Conservation (phyloP, 805 yeast genomes). For the Cyberlindnera mycetangii region DNA sequence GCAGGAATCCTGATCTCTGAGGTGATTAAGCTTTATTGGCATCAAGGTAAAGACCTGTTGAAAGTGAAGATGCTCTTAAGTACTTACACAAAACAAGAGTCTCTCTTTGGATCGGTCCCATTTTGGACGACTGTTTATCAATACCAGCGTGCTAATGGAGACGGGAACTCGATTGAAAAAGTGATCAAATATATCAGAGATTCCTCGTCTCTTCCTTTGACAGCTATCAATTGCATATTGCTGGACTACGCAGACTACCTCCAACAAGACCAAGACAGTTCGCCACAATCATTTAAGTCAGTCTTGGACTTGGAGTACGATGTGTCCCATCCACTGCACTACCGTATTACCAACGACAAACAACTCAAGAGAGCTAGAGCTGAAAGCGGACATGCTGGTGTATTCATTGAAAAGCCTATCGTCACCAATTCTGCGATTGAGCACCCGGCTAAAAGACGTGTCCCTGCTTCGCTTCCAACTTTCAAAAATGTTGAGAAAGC, state of each 20-base stretch:
- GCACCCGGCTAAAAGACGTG: constrained; percentile 11
- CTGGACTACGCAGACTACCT: constrained; percentile 38
- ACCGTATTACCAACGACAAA: constrained; percentile 16
- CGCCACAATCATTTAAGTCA: constrained; percentile 4
- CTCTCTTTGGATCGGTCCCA: constrained; percentile 37
- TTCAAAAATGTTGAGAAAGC: constrained; percentile 69
- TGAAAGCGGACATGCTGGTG: constrained; percentile 37
- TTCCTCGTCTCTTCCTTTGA: constrained; percentile 46
- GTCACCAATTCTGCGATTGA: constrained; percentile 37
- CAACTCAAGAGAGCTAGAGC: constrained; percentile 21
- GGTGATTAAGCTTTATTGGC: constrained; percentile 32
- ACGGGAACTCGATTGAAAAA: constrained; percentile 42
- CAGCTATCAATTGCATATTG: constrained; percentile 41
- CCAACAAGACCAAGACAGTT: constrained; percentile 26
- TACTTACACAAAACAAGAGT: constrained; percentile 24
- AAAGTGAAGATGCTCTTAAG: constrained; percentile 33
- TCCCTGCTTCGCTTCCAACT: constrained; percentile 45
- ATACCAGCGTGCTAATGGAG: constrained; percentile 45
- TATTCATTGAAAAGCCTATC: constrained; percentile 38
- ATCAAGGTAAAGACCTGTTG: constrained; percentile 28
- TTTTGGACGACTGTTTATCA: constrained; percentile 61
- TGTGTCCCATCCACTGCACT: constrained; percentile 30
- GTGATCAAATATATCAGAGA: constrained; percentile 44
- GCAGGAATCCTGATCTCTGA: constrained; percentile 37
- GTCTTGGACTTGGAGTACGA: constrained; percentile 29